Base-by-base conservation (phyloP, 2,329 filamentous ascomycete species). In the Paracamarosporium sp. region DNA sequence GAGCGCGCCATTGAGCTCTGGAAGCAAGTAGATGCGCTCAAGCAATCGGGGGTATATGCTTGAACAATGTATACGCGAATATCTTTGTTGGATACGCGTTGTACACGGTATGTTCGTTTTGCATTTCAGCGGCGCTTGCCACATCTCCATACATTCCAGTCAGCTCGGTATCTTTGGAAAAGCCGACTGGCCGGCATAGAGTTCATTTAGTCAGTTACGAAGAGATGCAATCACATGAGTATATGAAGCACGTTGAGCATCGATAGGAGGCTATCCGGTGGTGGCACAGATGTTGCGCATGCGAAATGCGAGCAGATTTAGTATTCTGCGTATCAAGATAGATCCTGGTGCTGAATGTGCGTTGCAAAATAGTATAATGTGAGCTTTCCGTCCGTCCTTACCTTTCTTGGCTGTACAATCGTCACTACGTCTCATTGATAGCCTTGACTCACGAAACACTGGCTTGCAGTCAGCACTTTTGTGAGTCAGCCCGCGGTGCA, bases 1-100 rank as follows among this genome's bases (percentile, higher is more conserved):
- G 58, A 62, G 40, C 55, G 53, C 33, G 63, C 61, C 38, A 35
- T 47, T 3, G 61, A 64, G 22, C 33, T 59, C 13, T 59, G 51
- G 48, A 24, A 33, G n/a, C 12, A 28, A 5, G 53, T 59, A 15
- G 31, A 56, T 5, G 33, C 35, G 2, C 12, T 45, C 4, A 55
- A 59, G 48, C 33, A 45, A 33, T 27, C 38, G n/a, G 24, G 17
- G 5, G 25, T 38, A 31, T 45, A 41, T 9, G 48, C 25, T 20
- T 51, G 17, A 41, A 27, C 25, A 24, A 20, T 30, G 35, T 41
- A 41, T 41, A n/a, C 35, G n/a, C 33, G 31, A 27, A 8, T 17
- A 50, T 9, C 17, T n/a, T 20, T 38, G 46, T 50, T 50, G 46
- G 46, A 50, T 47, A 50, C 31, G 31, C 31, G 31, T 17, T 36